Percentiles rank a stretch among this genome's conserved stretches.
Evolutionary conservation across 306 rosid genomes (phyloP).

Genomic region (Castanea sativa): DNA sequence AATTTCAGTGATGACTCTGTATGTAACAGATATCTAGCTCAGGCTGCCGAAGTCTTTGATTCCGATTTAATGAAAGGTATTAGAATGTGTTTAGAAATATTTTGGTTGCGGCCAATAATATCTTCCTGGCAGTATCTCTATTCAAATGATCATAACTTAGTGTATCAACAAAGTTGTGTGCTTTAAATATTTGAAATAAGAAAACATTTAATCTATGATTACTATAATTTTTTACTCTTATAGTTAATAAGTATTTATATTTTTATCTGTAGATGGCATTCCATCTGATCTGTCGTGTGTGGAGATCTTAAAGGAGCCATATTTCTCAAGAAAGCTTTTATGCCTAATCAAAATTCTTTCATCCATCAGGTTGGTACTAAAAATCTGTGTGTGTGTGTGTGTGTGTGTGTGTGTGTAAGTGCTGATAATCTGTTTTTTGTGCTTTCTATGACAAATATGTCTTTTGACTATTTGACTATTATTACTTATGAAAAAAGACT

Average conservation of each 20-base stretch:
- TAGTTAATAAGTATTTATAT: slow-evolving; percentile 14
- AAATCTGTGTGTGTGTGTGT: not conserved
- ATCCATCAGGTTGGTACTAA: slow-evolving; percentile 61
- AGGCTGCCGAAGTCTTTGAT: slow-evolving; percentile 51
- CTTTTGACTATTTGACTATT: not conserved
- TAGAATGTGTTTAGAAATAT: slow-evolving; percentile 15
- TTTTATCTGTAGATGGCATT: slow-evolving; percentile 41
- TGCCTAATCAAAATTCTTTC: slow-evolving; percentile 77
- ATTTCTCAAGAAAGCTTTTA: slow-evolving; percentile 72
- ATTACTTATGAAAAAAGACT: no score
- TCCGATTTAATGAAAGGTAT: slow-evolving; percentile 56
- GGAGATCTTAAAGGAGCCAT: slow-evolving; percentile 70
- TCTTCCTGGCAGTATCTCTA: slow-evolving; percentile 2
- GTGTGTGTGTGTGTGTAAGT: not conserved
- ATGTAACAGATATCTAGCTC: slow-evolving; percentile 64
- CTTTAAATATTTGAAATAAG: not conserved
- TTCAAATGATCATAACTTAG: not conserved
- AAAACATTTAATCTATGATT: slow-evolving; percentile 1
- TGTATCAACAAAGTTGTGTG: not conserved
- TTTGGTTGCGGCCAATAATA: slow-evolving; percentile 15
- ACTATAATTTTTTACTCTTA: slow-evolving; percentile 9
- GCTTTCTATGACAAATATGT: slow-evolving; percentile 5
- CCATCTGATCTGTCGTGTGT: slow-evolving; percentile 45
- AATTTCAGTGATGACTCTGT: slow-evolving; percentile 45
- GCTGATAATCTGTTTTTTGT: not conserved